Base-by-base conservation (phyloP, 148 eudicot species). In the Nyssa sinensis region DNA sequence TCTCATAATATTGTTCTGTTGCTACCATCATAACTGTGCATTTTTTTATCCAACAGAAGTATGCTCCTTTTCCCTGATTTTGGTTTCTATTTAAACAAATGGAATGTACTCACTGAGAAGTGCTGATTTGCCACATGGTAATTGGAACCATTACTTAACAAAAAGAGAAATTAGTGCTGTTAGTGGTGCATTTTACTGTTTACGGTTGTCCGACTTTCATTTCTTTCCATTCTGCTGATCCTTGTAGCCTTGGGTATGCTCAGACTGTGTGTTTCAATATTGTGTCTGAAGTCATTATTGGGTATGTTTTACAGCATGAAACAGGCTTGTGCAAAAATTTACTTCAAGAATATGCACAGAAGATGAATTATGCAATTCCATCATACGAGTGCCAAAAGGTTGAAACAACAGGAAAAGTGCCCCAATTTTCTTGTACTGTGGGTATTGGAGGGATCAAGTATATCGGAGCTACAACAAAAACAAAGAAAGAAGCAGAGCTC, bases 271-370 rank as follows among this genome's bases (percentile, higher is more conserved):
- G n/a, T n/a, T n/a, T 30, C 31, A 16, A 0, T 63, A 2, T 69
- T 11, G 19, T 69, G 16, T 61, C 19, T 65, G 71, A 33, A 55
- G 23, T 17, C 21, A 29, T 31, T 77, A 34, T 60, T 47, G 62
- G 30, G 27, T 67, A 7, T 47, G 49, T 41, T 59, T 76, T 71
- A 14, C 94, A 95, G 99, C 99, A 95, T 79, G 88, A 91, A 77
- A 93, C 96, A n/a, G 99, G 99, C 31, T 78, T 95, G 69, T 91
- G 97, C 83, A 95, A 95, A 74, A 95, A 95, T 76, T 81, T 91
- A 70, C 86, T 95, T 67, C 99, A 95, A 73, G 99, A 91, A 77
- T 95, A 93, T 73, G 94, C 99, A 34, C 99, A 95, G 75, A 95
- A 95, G 82, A 93, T 93, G 98, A 93, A 91, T 76, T 93, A 85